A percentile compares a stretch with the other conserved stretches of the same genome.
Conservation (phyloP, 257 asterid genomes). For the Solanum appendiculatum region DNA sequence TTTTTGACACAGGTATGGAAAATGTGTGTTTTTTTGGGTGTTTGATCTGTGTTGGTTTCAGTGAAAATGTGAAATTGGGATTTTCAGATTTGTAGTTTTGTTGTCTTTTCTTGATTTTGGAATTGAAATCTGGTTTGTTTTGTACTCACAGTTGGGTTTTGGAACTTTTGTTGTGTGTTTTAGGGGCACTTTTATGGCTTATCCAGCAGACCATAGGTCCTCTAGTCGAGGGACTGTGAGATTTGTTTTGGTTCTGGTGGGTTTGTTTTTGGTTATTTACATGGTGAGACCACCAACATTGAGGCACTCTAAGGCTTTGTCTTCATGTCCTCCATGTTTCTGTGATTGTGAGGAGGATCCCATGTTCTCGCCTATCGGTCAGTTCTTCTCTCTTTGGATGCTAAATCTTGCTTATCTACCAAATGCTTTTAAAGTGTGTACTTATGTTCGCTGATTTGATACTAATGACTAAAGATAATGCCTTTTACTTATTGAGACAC, state of each 20-base stretch:
- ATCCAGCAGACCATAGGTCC: slow-evolving; percentile 17
- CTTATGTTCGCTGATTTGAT: neutral
- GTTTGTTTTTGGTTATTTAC: slow-evolving; percentile 5
- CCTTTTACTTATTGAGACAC: neutral
- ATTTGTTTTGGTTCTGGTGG: slow-evolving; percentile 5
- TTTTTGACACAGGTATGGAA: slow-evolving; percentile 9
- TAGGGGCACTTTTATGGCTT: slow-evolving; percentile 21
- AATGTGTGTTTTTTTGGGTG: neutral
- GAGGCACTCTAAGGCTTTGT: neutral
- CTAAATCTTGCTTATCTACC: neutral
- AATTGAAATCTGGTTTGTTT: neutral
- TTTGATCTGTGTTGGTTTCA: neutral
- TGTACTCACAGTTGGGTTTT: neutral
- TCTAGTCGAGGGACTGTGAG: slow-evolving; percentile 9
- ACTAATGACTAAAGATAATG: neutral
- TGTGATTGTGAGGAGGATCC: slow-evolving; percentile 25
- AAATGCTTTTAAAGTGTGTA: neutral
- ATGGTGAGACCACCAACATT: slow-evolving; percentile 1
- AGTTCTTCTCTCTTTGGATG: neutral
- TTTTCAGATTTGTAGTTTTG: neutral
- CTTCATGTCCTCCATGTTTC: slow-evolving; percentile 26
- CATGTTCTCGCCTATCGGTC: slow-evolving; percentile 10
- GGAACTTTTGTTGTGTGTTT: neutral
- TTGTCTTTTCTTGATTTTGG: neutral
- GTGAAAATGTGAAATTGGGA: neutral